A percentile compares a stretch with the other conserved stretches of the same genome.
These are phyloP conservation scores for Lentinula boryana DNA, from an alignment of 768 basidiomycete genomes.

Conservation along the genomic window DNA sequence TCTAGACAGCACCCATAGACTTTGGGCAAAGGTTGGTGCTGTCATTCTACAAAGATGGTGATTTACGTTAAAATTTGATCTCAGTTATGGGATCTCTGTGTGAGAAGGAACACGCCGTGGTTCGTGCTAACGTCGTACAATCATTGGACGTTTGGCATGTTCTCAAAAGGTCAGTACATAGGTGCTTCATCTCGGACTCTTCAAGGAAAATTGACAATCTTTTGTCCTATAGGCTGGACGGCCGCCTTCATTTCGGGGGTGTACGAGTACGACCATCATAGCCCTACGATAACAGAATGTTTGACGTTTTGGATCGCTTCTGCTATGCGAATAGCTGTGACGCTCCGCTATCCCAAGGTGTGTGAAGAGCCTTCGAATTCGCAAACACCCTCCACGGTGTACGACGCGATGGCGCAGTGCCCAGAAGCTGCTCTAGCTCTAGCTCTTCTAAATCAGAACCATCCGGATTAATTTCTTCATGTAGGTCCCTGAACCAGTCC, in stretches of 20 bases:
- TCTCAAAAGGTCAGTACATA: slow-evolving; percentile 41
- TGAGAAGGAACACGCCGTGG: slow-evolving; percentile 38
- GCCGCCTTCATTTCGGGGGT: slow-evolving; percentile 44
- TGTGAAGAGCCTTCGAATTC: slow-evolving; percentile 20
- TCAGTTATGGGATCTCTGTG: slow-evolving; percentile 56
- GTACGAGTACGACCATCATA: slow-evolving; percentile 29
- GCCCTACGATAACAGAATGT: slow-evolving; percentile 46
- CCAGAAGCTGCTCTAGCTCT: slow-evolving; percentile 21
- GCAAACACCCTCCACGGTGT: slow-evolving; percentile 21
- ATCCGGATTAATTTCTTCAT: slow-evolving; percentile 10
- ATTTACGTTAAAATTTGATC: neutral
- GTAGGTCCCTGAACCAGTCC: slow-evolving; percentile 39
- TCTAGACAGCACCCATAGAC: slow-evolving; percentile 39
- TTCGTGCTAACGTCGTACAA: slow-evolving; percentile 57
- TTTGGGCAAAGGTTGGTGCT: slow-evolving; percentile 52
- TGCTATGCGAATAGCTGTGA: slow-evolving; percentile 34
- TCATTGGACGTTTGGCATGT: slow-evolving; percentile 57
- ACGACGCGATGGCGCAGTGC: slow-evolving; percentile 22
- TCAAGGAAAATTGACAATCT: neutral
- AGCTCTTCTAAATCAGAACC: slow-evolving; percentile 16
- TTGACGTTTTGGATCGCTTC: slow-evolving; percentile 53
- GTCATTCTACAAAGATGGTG: neutral
- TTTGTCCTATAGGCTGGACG: slow-evolving; percentile 38
- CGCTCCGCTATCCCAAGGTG: slow-evolving; percentile 32
- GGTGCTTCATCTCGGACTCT: neutral